Conservation (phyloP, 1,284 basidiomycete genomes). For the Heterobasidion annosum region DNA sequence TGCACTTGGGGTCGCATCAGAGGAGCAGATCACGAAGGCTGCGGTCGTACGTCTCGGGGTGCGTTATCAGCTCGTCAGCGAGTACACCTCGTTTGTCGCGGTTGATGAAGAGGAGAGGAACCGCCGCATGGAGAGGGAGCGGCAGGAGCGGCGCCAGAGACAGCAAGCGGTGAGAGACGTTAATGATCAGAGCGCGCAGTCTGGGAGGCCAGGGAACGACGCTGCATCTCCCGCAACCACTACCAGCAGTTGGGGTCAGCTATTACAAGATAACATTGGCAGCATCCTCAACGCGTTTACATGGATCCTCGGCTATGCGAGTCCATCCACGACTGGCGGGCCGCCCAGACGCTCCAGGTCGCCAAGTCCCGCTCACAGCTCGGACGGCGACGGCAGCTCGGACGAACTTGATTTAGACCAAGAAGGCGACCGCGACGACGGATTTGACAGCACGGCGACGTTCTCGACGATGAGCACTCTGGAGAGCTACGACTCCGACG, state of each 20-base stretch:
- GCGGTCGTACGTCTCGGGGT: constrained; percentile 39
- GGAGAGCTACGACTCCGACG: constrained; percentile 13
- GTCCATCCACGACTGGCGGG: not conserved
- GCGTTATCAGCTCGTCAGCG: constrained; percentile 41
- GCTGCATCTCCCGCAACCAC: not conserved
- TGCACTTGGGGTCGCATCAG: constrained; percentile 8
- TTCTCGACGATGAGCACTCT: constrained; percentile 44
- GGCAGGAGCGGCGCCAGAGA: not conserved
- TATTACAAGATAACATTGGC: no score
- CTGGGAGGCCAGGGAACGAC: not conserved
- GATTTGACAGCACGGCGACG: constrained; percentile 21
- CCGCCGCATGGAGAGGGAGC: not conserved
- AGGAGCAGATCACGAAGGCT: constrained; percentile 29
- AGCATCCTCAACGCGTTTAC: not conserved
- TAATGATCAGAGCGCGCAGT: not conserved
- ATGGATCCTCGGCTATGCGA: not conserved
- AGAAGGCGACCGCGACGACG: constrained; percentile 15
- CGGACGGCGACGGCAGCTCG: not conserved
- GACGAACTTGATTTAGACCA: not conserved
- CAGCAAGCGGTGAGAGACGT: not conserved
- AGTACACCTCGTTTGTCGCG: constrained; percentile 49
- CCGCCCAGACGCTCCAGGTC: not conserved
- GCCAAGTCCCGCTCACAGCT: not conserved
- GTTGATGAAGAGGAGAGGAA: constrained; percentile 19
- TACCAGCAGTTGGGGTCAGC: no score